phyloP scores from a whole-genome alignment of 768 basidiomycete species.

The Calocera viscosa region DNA sequence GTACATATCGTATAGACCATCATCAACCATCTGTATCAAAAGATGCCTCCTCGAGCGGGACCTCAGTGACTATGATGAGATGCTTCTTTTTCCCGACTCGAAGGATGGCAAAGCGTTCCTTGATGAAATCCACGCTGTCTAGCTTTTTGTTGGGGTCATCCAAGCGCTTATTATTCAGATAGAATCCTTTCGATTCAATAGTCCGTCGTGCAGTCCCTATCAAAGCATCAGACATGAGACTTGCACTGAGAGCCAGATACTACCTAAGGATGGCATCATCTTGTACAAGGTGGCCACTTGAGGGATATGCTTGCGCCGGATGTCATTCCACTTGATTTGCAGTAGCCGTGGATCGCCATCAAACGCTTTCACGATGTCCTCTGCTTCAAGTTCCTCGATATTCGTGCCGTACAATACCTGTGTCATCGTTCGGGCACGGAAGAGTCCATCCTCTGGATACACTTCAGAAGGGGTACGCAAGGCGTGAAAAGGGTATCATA shows the following conservation, averaged over 20 bases:
- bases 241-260: conserved; percentile 21
- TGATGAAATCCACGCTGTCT: conserved; percentile 40
- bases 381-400: conserved; percentile 36
- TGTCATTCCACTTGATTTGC: conserved; percentile 38
- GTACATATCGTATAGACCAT: neutral
- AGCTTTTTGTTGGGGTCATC: conserved; percentile 38
- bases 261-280: conserved; percentile 53
- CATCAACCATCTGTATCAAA: conserved; percentile 5
- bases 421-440: conserved; percentile 36
- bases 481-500: conserved; percentile 24
- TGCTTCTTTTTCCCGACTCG: conserved; percentile 66
- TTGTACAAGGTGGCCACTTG: conserved; percentile 50
- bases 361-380: conserved; percentile 50
- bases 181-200: conserved; percentile 55
- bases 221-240: neutral
- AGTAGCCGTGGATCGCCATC: conserved; percentile 50
- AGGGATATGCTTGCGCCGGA: conserved; percentile 41
- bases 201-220: conserved; percentile 49
- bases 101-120: conserved; percentile 48
- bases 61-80: conserved; percentile 37
- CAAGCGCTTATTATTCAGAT: conserved; percentile 53
- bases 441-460: conserved; percentile 30
- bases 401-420: conserved; percentile 35
- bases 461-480: neutral
- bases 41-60: neutral